Percentiles rank a stretch among this genome's conserved stretches.
Conservation (phyloP, 2,329 filamentous ascomycete genomes). For the Sclerotinia subarctica region DNA sequence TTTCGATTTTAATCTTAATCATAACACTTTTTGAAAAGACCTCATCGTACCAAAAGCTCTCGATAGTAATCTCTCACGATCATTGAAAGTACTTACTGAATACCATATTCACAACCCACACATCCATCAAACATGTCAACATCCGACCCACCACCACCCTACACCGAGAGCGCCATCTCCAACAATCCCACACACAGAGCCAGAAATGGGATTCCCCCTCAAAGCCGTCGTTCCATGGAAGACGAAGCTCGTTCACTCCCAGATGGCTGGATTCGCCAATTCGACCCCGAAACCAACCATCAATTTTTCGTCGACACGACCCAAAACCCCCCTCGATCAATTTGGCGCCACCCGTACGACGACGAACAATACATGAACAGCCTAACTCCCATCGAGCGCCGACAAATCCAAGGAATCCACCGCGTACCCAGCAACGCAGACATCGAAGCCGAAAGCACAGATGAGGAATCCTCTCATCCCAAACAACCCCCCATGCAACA, state of each 20-base stretch:
- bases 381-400: slow-evolving; percentile 48
- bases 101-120: not conserved
- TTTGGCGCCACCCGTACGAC: slow-evolving; percentile 61
- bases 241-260: slow-evolving; percentile 55
- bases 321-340: slow-evolving; percentile 52
- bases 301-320: slow-evolving; percentile 63
- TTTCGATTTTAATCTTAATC: not conserved
- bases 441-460: slow-evolving; percentile 45
- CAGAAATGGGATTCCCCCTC: slow-evolving; percentile 52
- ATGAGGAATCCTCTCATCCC: slow-evolving; percentile 40
- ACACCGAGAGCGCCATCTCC: slow-evolving; percentile 35
- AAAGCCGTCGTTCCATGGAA: slow-evolving; percentile 57
- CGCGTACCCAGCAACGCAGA: slow-evolving; percentile 41
- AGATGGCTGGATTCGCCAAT: slow-evolving; percentile 54
- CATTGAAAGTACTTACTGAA: not conserved
- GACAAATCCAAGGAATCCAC: slow-evolving; percentile 43
- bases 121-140: slow-evolving; percentile 15
- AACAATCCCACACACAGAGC: slow-evolving; percentile 35
- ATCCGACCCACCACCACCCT: slow-evolving; percentile 39
- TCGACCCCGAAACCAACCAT: slow-evolving; percentile 51
- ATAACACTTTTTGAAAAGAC: not conserved
- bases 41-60: not conserved
- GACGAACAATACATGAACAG: slow-evolving; percentile 52
- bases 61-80: not conserved
- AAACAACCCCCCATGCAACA: slow-evolving; percentile 30